These are phyloP conservation scores for Pouteria glomerata DNA, from an alignment of 148 eudicot species.

Conservation along the genomic window DNA sequence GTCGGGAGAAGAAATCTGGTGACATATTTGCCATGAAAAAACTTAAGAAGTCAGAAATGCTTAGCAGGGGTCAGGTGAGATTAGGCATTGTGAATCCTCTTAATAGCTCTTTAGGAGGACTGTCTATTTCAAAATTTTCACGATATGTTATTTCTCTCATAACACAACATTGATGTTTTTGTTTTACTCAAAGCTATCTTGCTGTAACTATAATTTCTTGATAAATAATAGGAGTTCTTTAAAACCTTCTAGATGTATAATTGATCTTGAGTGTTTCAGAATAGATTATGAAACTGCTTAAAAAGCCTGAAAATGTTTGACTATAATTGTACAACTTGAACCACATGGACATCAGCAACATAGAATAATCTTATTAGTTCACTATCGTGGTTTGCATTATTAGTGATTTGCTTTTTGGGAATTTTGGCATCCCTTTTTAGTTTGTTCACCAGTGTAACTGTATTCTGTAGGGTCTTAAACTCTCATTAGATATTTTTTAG, in stretches of 20 bases:
- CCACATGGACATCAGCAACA: not conserved
- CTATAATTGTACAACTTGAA: not conserved
- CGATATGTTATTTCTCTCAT: not conserved
- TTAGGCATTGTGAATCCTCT: not conserved
- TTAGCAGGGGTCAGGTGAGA: constrained; percentile 65
- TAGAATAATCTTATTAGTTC: not conserved
- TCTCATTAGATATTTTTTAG: no score
- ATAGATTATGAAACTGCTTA: not conserved
- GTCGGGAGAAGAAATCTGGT: constrained; percentile 62
- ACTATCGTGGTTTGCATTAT: no score
- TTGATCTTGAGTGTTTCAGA: not conserved
- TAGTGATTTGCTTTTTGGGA: no score
- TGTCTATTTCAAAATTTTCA: not conserved
- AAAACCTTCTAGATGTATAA: not conserved
- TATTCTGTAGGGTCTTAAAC: no score
- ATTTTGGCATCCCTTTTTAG: no score
- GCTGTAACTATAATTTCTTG: not conserved
- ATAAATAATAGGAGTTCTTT: not conserved
- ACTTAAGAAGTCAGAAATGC: constrained; percentile 73
- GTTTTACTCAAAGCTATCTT: not conserved
- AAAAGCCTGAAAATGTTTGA: no score
- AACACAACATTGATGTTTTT: not conserved
- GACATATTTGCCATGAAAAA: constrained; percentile 69
- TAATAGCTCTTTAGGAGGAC: not conserved
- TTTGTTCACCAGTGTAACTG: no score